phyloP scores from a whole-genome alignment of 129 eudicot species.

The Saussurea involucrata region DNA sequence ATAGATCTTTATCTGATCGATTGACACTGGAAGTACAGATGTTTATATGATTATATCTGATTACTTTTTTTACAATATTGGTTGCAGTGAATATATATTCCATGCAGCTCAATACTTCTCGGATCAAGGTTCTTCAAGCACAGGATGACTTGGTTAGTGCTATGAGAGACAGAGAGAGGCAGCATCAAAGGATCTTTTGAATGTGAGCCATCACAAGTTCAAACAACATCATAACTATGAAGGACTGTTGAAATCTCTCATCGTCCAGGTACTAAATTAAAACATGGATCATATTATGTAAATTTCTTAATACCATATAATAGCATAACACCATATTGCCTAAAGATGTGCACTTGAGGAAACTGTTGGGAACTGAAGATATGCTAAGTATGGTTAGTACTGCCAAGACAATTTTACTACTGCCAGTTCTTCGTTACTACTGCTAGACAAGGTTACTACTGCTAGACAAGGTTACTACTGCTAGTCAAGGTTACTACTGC shows the following conservation, averaged over 20 bases:
- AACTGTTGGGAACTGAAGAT: too few relatives aligned
- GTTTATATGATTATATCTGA: background rate
- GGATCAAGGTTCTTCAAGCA: too few relatives aligned
- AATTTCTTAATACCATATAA: constrained; percentile 1
- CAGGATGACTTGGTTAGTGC: too few relatives aligned
- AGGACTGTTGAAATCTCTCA: constrained; percentile 62
- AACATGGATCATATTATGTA: background rate
- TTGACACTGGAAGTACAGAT: too few relatives aligned
- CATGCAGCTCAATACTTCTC: too few relatives aligned
- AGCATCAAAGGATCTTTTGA: constrained; percentile 79
- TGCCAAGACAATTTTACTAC: too few relatives aligned
- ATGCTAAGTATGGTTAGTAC: too few relatives aligned
- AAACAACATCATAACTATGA: constrained; percentile 47
- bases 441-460: too few relatives aligned
- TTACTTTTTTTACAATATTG: constrained; percentile 7
- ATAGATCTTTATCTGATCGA: too few relatives aligned
- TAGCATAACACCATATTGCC: background rate
- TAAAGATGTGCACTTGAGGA: background rate
- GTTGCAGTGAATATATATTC: constrained; percentile 88
- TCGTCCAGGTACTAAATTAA: constrained; percentile 70
- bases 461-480: too few relatives aligned
- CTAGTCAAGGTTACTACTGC: too few relatives aligned
- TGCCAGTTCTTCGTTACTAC: too few relatives aligned
- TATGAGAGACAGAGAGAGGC: constrained; percentile 97
- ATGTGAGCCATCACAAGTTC: constrained; percentile 44